Evolutionary conservation across 1,284 basidiomycete species (phyloP).

Genomic region (Cystobasidium sp.): DNA sequence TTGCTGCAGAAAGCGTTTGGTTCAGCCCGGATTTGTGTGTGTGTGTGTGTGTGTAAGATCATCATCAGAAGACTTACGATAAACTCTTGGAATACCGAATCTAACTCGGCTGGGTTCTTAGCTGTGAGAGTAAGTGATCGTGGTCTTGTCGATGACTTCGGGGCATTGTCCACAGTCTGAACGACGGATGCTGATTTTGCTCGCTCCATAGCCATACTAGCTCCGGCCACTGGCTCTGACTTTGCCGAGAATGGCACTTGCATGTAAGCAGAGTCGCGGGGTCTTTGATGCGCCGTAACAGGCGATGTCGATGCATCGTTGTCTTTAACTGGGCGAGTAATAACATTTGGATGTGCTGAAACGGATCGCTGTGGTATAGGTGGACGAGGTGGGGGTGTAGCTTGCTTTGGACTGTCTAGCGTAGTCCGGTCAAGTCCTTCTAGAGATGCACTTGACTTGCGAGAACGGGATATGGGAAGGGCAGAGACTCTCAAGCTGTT

Average conservation of each 20-base stretch:
- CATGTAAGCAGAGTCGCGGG: neutral
- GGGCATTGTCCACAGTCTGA: neutral
- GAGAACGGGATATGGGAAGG: slow-evolving; percentile 9
- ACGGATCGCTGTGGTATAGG: neutral
- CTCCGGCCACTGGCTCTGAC: neutral
- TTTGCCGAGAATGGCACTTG: neutral
- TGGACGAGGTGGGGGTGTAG: neutral
- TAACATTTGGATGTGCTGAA: neutral
- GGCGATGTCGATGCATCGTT: neutral
- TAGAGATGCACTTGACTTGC: slow-evolving; percentile 17
- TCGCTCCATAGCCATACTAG: slow-evolving; percentile 1
- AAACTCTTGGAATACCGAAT: slow-evolving; percentile 30
- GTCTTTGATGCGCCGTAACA: neutral
- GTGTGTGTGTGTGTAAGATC: neutral
- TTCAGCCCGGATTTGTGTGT: neutral
- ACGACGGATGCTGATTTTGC: slow-evolving; percentile 9
- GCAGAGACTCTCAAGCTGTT: slow-evolving; percentile 12
- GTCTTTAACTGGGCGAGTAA: neutral
- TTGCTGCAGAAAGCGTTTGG: neutral
- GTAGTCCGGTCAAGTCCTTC: neutral
- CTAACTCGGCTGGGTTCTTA: slow-evolving; percentile 14
- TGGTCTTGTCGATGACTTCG: slow-evolving; percentile 16
- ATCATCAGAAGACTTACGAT: slow-evolving; percentile 10
- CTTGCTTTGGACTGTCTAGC: neutral
- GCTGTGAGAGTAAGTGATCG: slow-evolving; percentile 29